Evolutionary conservation across 2,329 filamentous ascomycete species (phyloP).

Genomic region (Venturia nashicola): DNA sequence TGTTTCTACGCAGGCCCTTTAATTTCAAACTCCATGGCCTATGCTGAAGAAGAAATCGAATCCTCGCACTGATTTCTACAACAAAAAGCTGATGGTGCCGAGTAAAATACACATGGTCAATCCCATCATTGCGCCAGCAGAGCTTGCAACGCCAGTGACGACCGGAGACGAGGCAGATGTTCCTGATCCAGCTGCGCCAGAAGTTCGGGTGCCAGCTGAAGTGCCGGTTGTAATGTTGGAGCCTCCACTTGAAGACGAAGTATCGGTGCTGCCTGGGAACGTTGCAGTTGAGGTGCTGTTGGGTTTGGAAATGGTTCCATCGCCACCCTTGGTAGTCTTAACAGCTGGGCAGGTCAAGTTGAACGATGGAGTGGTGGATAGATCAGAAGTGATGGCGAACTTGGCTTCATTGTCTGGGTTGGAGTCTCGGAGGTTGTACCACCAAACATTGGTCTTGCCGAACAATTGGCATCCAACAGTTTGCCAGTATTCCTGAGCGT

Average conservation of each 20-base stretch:
- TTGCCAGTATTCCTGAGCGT: slow-evolving; percentile 13
- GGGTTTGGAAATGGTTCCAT: background rate
- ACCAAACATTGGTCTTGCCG: slow-evolving; percentile 17
- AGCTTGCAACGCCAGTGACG: background rate
- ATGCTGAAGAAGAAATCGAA: background rate
- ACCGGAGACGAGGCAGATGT: background rate
- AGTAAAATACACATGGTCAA: background rate
- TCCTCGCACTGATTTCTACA: background rate
- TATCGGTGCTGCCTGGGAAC: background rate
- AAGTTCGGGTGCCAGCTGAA: background rate
- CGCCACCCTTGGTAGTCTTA: slow-evolving; percentile 9
- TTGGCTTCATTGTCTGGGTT: slow-evolving; percentile 47
- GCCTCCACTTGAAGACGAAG: background rate
- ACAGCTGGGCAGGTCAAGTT: slow-evolving; percentile 37
- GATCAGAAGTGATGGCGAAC: slow-evolving; percentile 44
- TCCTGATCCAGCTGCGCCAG: background rate
- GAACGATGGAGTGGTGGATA: slow-evolving; percentile 39
- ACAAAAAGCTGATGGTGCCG: background rate
- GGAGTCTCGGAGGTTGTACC: slow-evolving; percentile 23
- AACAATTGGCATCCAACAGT: slow-evolving; percentile 11
- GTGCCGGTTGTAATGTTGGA: background rate
- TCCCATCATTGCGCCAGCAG: background rate
- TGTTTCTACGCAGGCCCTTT: background rate
- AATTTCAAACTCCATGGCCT: background rate
- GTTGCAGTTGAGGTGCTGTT: background rate